Evolutionary conservation across 257 asterid species (phyloP), one percentile per base, ranked within the genome.

Genomic region (Ajuga chamaepitys): DNA sequence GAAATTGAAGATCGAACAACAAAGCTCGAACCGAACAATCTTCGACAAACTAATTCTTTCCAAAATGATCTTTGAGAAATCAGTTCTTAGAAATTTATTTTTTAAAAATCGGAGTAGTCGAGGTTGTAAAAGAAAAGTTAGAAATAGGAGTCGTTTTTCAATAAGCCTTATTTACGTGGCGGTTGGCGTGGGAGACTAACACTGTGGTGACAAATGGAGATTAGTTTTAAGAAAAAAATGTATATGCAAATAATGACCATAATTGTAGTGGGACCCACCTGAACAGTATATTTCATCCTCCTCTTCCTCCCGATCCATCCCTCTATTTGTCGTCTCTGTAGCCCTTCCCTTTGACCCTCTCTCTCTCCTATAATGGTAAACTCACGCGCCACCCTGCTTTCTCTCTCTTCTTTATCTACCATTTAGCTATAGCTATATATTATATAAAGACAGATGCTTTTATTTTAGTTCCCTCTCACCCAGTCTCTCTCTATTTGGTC

Each of bases 271-370:
- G 82, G 73, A 0, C 73, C 80, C 38, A 48, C 66, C 13, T 9
- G 9, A 70, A 71, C 70, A 70, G 78, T 70, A 52, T 34, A 70
- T 56, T 66, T 41, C 47, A 14, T 48, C 67, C 75, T 73, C 75
- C 70, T 65, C 78, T 34, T n/a, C 54, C 60, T 72, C 66, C 59
- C 34, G 46, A 45, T 41, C 57, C 68, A 8, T 9, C 47, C 54
- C 79, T 44, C 37, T 22, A 30, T 75, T 75, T 78, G 83, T 75
- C 83, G 74, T 72, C 53, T 80, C 68, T 61, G 61, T 74, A 14
- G 24, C 8, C 56, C 75, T 68, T 77, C 78, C 62, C 77, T 60
- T 9, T 40, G 76, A 72, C 78, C 28, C 73, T 14, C 73, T 50
- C 71, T 14, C 64, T 26, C 60, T 53, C 20, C 59, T 30, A 55